Conservation (phyloP, 345 rosid species). For the Brassica juncea region DNA sequence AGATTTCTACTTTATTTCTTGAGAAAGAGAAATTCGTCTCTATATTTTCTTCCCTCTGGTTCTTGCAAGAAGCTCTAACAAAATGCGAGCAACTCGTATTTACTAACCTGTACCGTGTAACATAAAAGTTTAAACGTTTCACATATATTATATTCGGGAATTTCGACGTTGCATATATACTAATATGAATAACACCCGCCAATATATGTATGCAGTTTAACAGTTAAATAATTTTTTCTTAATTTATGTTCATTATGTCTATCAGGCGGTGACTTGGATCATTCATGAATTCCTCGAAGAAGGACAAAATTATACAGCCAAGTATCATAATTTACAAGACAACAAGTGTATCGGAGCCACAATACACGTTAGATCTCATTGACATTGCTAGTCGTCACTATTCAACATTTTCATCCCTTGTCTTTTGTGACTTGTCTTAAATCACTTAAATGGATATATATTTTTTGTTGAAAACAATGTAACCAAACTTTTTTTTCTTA, state of each 20-base stretch:
- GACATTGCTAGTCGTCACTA: conserved; percentile 17
- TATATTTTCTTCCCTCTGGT: neutral
- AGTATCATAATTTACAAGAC: conserved; percentile 33
- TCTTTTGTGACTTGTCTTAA: conserved; percentile 8
- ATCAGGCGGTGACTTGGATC: conserved; percentile 7
- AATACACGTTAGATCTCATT: conserved; percentile 31
- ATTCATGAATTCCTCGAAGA: neutral
- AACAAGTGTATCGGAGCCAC: conserved; percentile 31
- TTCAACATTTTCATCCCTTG: neutral
- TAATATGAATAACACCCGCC: neutral
- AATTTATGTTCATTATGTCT: neutral
- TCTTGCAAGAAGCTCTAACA: neutral
- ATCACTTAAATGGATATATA: neutral
- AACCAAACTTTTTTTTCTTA: neutral
- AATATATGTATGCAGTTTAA: neutral
- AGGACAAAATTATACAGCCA: conserved; percentile 18
- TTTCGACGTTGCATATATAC: neutral
- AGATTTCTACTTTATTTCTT: neutral
- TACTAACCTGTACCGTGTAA: neutral
- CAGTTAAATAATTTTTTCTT: neutral
- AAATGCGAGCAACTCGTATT: neutral
- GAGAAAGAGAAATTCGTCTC: neutral
- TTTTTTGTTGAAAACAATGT: neutral
- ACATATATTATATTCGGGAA: neutral
- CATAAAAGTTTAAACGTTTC: neutral